Evolutionary conservation across 495 filamentous ascomycete genomes (phyloP), one percentile per base, ranked within the genome.

Genomic region (Penicillium canescens): DNA sequence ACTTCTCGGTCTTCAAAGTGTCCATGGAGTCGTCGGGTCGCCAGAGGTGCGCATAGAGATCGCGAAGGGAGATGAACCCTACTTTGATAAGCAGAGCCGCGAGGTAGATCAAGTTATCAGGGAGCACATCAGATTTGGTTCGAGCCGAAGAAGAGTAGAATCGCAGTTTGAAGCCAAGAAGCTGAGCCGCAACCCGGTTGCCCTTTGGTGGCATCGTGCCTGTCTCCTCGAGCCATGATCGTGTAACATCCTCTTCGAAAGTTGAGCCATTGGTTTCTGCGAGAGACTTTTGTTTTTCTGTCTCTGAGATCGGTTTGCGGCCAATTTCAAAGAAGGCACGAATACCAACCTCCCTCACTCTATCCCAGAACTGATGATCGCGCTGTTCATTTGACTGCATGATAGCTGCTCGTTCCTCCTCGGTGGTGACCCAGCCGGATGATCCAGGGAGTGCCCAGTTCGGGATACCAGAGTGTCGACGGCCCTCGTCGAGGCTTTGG

Each of bases 161-260:
- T 26, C 91, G 89, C 42, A 99, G 82, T 67, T 99, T 99, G 80
- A 99, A 98, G 7, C 95, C 95, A 23, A 99, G 84, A 24, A 99
- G 80, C 65, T 97, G 92, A 10, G 95, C 95, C 1, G 95, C 95
- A 50, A 92, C 86, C 37, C 85, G 82, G 61, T 96, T 99, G 41
- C 95, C 95, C 40, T 81, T 74, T 1, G 92, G 90, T 13, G 92
- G 92, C 14, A 92, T 68, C 0, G 89, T 95, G 50, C 85, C 84
- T 9, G 92, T 96, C 50, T 78, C 76, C 59, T 82, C 79, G 47
- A 94, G 88, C 90, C 91, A 96, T 52, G 80, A 74, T 11, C 73
- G 72, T 41, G 82, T 80, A 24, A 82, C 80, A 18, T 76, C 75
- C 46, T 79, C 74, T 31, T 79, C 78, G 20, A 72, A 71, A 2